A percentile compares a stretch with the other conserved stretches of the same genome.
These are phyloP conservation scores for Trichoderma atroviride DNA, from an alignment of 2,329 filamentous ascomycete genomes.

Conservation along the genomic window DNA sequence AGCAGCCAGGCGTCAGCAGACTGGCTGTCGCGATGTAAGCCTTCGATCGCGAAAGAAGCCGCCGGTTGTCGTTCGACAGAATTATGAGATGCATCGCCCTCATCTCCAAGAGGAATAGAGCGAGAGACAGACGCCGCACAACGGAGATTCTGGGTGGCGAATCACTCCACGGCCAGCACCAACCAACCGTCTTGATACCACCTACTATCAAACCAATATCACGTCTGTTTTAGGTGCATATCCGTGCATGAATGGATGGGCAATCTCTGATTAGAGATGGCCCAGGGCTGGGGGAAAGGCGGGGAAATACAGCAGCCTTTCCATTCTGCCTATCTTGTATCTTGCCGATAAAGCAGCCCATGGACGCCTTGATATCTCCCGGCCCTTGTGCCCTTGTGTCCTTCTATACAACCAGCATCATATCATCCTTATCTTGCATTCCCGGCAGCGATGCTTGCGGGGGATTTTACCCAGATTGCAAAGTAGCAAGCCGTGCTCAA, in stretches of 20 bases:
- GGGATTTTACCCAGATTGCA: not conserved
- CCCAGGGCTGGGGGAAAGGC: conserved; percentile 18
- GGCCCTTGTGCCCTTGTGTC: not conserved
- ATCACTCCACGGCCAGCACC: not conserved
- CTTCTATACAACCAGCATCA: not conserved
- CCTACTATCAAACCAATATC: not conserved
- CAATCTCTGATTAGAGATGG: conserved; percentile 16
- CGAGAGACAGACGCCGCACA: not conserved
- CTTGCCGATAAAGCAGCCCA: conserved; percentile 16
- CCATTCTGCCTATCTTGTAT: conserved; percentile 25
- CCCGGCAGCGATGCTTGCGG: conserved; percentile 15
- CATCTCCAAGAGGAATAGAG: not conserved
- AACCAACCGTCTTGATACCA: not conserved
- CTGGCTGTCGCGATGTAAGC: conserved; percentile 17
- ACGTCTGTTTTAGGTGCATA: not conserved
- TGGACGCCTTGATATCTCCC: conserved; percentile 14
- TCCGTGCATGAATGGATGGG: not conserved
- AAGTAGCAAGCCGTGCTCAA: not conserved
- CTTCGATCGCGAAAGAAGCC: conserved; percentile 10
- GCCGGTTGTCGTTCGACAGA: not conserved
- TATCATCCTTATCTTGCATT: conserved; percentile 13
- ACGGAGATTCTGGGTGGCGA: not conserved
- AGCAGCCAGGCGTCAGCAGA: conserved; percentile 12
- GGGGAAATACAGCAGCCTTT: conserved; percentile 19
- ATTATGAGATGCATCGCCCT: not conserved